Base-by-base conservation (phyloP, 495 filamentous ascomycete genomes). In the Podospora bellae-mahoneyi region DNA sequence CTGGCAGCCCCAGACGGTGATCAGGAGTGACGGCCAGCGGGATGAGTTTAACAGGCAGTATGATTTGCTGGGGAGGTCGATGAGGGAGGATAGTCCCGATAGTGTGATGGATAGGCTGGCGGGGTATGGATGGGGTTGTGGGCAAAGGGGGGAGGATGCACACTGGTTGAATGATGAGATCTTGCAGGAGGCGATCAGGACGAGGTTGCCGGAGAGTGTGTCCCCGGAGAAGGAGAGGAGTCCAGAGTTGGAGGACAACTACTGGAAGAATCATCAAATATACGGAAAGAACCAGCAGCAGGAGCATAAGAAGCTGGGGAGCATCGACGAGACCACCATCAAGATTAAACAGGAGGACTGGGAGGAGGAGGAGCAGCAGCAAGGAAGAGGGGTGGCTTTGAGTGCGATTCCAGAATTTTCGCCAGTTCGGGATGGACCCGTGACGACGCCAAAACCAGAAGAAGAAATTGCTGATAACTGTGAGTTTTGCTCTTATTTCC, bases 201-300 rank as follows among this genome's bases (percentile, higher is more conserved):
- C 82, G 58, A 80, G 84, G 66, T 70, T 87, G 64, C 84, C 84
- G 4, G 84, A 83, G 18, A 84, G 82, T 65, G 55, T 84, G 61
- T 81, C 78, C 27, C 84, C 84, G 0, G 84, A 86, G 64, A 85
- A 84, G 72, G 76, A 76, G 62, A 67, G 77, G 62, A 81, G 81
- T 68, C 83, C 82, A 56, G 78, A 84, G 69, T 79, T 82, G 44
- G 75, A 83, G 48, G 75, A 73, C 20, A 73, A 55, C 72, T 73
- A 23, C 5, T 39, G 34, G 34, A 39, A 39, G 34, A 39, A 39
- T 39, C 34, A 39, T 1, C 34, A 39, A 39, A 10, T 39, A 6
- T 39, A 39, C 59, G 71, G 77, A 58, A 73, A 76, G 58, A 69
- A 84, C 69, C 80, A 82, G 44, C 75, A 83, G 48, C 75, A 73